Evolutionary conservation across 345 rosid species (phyloP), one percentile per base, ranked within the genome.

Genomic region (Raphanus raphanistrum): DNA sequence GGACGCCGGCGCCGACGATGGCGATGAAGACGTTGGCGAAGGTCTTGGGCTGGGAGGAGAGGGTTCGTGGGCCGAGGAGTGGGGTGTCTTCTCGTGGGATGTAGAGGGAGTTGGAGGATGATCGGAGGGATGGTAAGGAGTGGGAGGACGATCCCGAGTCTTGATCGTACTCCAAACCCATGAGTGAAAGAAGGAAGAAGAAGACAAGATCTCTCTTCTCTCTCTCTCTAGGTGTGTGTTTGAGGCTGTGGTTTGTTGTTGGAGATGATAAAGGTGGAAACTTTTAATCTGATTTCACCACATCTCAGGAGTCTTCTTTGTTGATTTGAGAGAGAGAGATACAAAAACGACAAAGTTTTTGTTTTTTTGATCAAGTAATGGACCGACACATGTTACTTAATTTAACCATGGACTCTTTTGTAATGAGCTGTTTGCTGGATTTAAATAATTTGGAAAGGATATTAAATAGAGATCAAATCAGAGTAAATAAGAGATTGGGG

Each of bases 11-110:
- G 32, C 92, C 95, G 2, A 88, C 92, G 27, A 88, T 87, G 35
- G 95, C 88, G 29, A 90, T 90, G 86, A 88, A 90, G 48, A 88
- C 84, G 66, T 90, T 90, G 10, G 92, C 95, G 61, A 88, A 84
- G 70, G 97, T 90, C 79, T 87, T 88, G 29, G 87, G 78, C 41
- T 78, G 88, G 2, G 94, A 87, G 2, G 92, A 79, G 71, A 89
- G 67, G 35, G 78, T 66, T 64, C 81, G 76, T 12, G 75, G 41
- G 12, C 84, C 81, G 21, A 80, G 54, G 26, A 85, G 80, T 1
- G 84, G 86, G 11, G 89, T 81, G 67, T 82, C 88, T 54, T 81
- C 88, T 55, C 82, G 0, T 76, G 15, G 85, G 83, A 36, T 4
- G 54, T 45, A 45, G 6, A 45, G 15, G 16, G 54, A 45, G 54